Conservation (phyloP, 495 filamentous ascomycete genomes). For the Tuber borchii region DNA sequence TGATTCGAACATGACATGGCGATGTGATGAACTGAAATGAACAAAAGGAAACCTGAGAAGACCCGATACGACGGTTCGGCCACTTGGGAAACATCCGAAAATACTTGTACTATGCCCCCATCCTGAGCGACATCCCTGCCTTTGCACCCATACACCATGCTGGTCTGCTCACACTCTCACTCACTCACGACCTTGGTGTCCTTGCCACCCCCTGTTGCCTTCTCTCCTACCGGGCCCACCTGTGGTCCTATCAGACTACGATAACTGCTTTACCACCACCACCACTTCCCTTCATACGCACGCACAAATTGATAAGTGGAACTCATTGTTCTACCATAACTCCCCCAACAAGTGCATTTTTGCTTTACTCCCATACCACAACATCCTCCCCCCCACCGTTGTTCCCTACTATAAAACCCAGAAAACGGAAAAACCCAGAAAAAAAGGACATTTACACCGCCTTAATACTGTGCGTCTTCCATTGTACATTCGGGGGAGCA, state of each 20-base stretch:
- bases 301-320: slow-evolving; percentile 10
- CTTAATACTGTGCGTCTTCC: slow-evolving; percentile 21
- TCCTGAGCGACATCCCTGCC: neutral
- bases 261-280: neutral
- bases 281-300: slow-evolving; percentile 15
- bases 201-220: slow-evolving; percentile 2
- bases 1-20: neutral
- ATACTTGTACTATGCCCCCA: neutral
- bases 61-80: slow-evolving; percentile 19
- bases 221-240: neutral
- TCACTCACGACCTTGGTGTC: slow-evolving; percentile 13
- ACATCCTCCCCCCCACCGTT: neutral
- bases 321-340: neutral
- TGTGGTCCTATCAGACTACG: neutral
- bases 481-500: slow-evolving; percentile 14
- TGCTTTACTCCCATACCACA: neutral
- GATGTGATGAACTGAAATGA: slow-evolving; percentile 7
- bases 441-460: slow-evolving; percentile 21
- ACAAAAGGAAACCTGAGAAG: slow-evolving; percentile 11
- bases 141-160: slow-evolving; percentile 13
- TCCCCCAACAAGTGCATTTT: neutral
- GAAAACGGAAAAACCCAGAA: slow-evolving; percentile 17
- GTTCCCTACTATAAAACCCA: neutral
- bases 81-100: slow-evolving; percentile 25
- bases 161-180: slow-evolving; percentile 5